Conservation (phyloP, 208 protist genomes). For the Perkinsela sp. region DNA sequence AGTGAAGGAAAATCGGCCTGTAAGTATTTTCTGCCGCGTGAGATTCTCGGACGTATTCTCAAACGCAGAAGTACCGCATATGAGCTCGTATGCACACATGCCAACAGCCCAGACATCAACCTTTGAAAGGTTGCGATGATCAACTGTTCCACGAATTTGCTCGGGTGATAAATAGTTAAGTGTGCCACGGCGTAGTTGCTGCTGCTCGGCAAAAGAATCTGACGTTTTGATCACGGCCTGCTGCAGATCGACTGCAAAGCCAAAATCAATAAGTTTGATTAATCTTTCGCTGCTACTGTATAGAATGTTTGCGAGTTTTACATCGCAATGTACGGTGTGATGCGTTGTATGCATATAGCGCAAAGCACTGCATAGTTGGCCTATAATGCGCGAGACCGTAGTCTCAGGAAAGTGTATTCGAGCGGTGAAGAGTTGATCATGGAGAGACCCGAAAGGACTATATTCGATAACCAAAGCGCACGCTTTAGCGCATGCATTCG, state of each 20-base stretch:
- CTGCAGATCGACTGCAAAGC: slow-evolving; percentile 27
- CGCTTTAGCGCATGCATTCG: not conserved
- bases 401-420: not conserved
- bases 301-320: slow-evolving; percentile 88
- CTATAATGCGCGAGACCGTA: not conserved
- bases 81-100: slow-evolving; percentile 40
- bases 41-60: not conserved
- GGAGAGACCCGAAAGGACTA: not conserved
- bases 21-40: not conserved
- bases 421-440: not conserved
- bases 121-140: slow-evolving; percentile 8
- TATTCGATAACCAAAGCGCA: not conserved
- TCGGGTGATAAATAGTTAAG: not conserved
- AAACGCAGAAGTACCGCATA: slow-evolving; percentile 9
- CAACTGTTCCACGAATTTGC: not conserved
- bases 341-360: slow-evolving; percentile 34
- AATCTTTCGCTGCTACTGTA: slow-evolving; percentile 20
- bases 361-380: not conserved
- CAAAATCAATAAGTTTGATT: slow-evolving; percentile 62
- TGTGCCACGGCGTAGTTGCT: not conserved
- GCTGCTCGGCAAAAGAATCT: not conserved
- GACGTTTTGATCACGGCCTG: not conserved
- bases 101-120: slow-evolving; percentile 61
- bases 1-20: no score
- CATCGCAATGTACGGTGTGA: slow-evolving; percentile 73